Percentiles rank a stretch among this genome's conserved stretches.
phyloP scores from a whole-genome alignment of 768 basidiomycete genomes.

The Porpolomopsis calyptriformis region DNA sequence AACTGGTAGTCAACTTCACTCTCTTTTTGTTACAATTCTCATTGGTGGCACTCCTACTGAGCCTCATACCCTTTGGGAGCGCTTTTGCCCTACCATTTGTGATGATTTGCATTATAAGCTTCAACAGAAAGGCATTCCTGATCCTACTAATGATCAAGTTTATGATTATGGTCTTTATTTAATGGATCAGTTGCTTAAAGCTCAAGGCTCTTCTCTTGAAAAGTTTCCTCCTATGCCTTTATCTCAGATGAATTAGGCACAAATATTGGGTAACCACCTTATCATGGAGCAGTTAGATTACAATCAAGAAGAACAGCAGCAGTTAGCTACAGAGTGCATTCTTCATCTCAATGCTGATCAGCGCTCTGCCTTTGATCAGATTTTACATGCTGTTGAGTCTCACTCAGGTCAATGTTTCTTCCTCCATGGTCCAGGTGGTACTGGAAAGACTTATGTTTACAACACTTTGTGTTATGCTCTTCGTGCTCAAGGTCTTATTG shows the following conservation, averaged over 20 bases:
- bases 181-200: constrained; percentile 24
- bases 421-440: constrained; percentile 33
- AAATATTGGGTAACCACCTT: constrained; percentile 14
- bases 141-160: background rate
- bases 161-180: too few relatives aligned
- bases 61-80: constrained; percentile 27
- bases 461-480: constrained; percentile 23
- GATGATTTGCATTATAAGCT: constrained; percentile 24
- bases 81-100: constrained; percentile 26
- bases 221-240: constrained; percentile 25
- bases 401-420: constrained; percentile 23
- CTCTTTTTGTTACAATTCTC: constrained; percentile 34
- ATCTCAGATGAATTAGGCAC: constrained; percentile 17
- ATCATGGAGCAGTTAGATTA: constrained; percentile 26
- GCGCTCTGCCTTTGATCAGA: constrained; percentile 17
- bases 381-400: constrained; percentile 18
- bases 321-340: constrained; percentile 4
- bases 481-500: constrained; percentile 20
- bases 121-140: background rate
- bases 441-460: constrained; percentile 38
- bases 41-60: constrained; percentile 21
- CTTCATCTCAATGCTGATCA: constrained; percentile 25
- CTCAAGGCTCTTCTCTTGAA: constrained; percentile 14
- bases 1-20: constrained; percentile 24
- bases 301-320: constrained; percentile 5